Percentiles rank a stretch among this genome's conserved stretches.
Conservation (phyloP, 495 filamentous ascomycete species). For the Monascus purpureus region DNA sequence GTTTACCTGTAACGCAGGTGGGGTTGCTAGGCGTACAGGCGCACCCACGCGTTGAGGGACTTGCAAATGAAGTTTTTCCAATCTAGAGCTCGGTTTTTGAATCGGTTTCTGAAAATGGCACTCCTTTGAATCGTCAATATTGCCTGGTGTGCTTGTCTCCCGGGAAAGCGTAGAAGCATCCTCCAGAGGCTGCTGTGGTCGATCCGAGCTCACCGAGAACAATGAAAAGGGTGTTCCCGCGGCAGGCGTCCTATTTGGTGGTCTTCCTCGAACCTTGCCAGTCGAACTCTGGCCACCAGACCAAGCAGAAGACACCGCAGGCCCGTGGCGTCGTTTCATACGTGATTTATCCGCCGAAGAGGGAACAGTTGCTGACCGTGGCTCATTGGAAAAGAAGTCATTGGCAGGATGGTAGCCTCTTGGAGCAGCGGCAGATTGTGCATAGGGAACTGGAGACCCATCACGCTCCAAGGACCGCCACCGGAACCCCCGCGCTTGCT, state of each 20-base stretch:
- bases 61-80: conserved; percentile 57
- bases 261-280: conserved; percentile 71
- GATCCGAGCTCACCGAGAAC: conserved; percentile 62
- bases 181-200: no score
- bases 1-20: conserved; percentile 56
- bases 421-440: conserved; percentile 71
- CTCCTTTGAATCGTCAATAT: conserved; percentile 11
- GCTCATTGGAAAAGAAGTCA: conserved; percentile 39
- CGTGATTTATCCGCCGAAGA: conserved; percentile 38
- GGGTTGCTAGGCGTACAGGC: conserved; percentile 65
- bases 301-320: conserved; percentile 94
- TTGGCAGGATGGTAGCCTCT: conserved; percentile 34
- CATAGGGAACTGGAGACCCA: conserved; percentile 54
- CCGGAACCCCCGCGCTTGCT: conserved; percentile 25
- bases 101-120: conserved; percentile 19
- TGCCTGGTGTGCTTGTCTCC: no score
- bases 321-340: conserved; percentile 65
- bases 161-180: no score
- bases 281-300: conserved; percentile 50
- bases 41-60: conserved; percentile 64
- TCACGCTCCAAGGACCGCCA: conserved; percentile 35
- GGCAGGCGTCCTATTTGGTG: conserved; percentile 64
- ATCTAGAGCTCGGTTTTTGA: conserved; percentile 10
- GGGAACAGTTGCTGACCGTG: conserved; percentile 57
- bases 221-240: conserved; percentile 74